phyloP scores from a whole-genome alignment of 176 grass and related monocot genomes.

The Raddia guianensis region DNA sequence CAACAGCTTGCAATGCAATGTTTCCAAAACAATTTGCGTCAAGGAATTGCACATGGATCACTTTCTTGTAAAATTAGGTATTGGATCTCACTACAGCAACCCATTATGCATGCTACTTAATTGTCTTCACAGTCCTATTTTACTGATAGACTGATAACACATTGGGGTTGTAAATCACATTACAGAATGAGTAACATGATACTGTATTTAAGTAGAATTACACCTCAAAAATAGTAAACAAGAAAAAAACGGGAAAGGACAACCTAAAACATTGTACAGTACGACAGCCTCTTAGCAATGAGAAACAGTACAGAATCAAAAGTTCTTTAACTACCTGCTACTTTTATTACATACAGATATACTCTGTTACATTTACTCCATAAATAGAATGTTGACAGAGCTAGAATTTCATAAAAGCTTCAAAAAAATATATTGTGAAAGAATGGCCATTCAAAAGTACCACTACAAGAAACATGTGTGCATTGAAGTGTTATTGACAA shows the following conservation, averaged over 20 bases:
- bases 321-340: slow-evolving; percentile 4
- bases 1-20: not conserved
- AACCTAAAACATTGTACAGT: not conserved
- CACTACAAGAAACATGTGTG: not conserved
- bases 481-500: not conserved
- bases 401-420: not conserved
- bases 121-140: not conserved
- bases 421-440: too few species aligned
- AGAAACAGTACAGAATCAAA: too few species aligned
- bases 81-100: not conserved
- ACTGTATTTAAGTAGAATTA: not conserved
- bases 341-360: not conserved
- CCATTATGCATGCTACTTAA: not conserved
- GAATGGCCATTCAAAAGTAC: not conserved
- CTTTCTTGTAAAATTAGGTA: not conserved
- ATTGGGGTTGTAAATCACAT: not conserved
- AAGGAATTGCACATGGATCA: not conserved
- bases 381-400: not conserved
- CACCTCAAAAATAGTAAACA: not conserved
- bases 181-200: not conserved
- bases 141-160: not conserved
- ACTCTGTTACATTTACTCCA: not conserved
- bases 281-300: not conserved
- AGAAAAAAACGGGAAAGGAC: not conserved
- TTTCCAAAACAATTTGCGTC: not conserved